Evolutionary conservation across 2,329 filamentous ascomycete genomes (phyloP).

Genomic region (Parastagonospora nodorum): DNA sequence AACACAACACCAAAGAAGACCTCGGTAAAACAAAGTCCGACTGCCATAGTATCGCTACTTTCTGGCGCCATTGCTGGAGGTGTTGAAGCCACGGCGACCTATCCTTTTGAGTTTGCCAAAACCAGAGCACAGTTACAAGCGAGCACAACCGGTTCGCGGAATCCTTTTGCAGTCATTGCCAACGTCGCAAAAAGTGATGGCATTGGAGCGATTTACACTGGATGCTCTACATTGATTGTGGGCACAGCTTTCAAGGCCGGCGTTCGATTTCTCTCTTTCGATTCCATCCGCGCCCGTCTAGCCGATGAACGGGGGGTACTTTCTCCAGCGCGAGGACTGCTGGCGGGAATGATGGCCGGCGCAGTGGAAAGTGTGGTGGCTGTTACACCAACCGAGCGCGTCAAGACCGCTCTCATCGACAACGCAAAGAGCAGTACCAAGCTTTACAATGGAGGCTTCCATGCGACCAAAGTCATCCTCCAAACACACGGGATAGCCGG

Average conservation of each 20-base stretch:
- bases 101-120: slow-evolving; percentile 44
- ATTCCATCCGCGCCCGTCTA: slow-evolving; percentile 32
- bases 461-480: slow-evolving; percentile 35
- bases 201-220: slow-evolving; percentile 36
- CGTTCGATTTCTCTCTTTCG: slow-evolving; percentile 39
- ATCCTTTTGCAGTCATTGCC: slow-evolving; percentile 29
- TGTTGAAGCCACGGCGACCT: slow-evolving; percentile 58
- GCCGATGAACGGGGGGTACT: slow-evolving; percentile 30
- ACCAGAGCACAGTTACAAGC: slow-evolving; percentile 37
- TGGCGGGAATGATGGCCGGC: slow-evolving; percentile 37
- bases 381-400: slow-evolving; percentile 38
- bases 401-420: slow-evolving; percentile 43
- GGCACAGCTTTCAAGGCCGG: slow-evolving; percentile 40
- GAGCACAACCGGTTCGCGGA: slow-evolving; percentile 9
- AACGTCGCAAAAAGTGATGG: slow-evolving; percentile 26
- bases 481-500: slow-evolving; percentile 50
- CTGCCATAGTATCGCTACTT: slow-evolving; percentile 47
- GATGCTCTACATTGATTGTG: slow-evolving; percentile 32
- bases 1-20: background rate
- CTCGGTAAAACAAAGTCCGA: slow-evolving; percentile 4
- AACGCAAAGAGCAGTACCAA: slow-evolving; percentile 28
- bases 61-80: slow-evolving; percentile 59
- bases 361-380: slow-evolving; percentile 33
- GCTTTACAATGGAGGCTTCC: slow-evolving; percentile 24
- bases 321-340: slow-evolving; percentile 27